These are phyloP conservation scores for Phytophthora hybrid DNA, from an alignment of 352 stramenopile species.

Conservation along the genomic window DNA sequence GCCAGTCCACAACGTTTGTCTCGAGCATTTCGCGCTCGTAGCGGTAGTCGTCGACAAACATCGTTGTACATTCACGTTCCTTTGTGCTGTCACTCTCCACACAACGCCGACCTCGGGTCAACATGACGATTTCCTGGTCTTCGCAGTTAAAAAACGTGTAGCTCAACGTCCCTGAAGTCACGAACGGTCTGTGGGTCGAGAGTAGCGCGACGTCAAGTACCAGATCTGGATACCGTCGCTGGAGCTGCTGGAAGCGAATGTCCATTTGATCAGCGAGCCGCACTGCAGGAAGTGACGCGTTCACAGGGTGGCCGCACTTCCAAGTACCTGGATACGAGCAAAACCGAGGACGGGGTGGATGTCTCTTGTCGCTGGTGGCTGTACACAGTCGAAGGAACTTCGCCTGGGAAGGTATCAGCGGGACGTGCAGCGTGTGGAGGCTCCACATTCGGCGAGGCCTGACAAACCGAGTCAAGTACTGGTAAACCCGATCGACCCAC, in stretches of 20 bases:
- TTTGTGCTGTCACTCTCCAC: neutral
- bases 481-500: slow-evolving; percentile 52
- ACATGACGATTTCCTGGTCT: slow-evolving; percentile 40
- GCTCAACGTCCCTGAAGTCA: slow-evolving; percentile 10
- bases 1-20: slow-evolving; percentile 50
- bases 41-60: slow-evolving; percentile 65
- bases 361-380: neutral
- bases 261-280: slow-evolving; percentile 41
- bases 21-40: slow-evolving; percentile 52
- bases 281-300: slow-evolving; percentile 9
- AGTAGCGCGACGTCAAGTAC: slow-evolving; percentile 35
- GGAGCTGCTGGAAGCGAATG: slow-evolving; percentile 22
- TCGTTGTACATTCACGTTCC: slow-evolving; percentile 22
- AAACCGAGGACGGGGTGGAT: slow-evolving; percentile 23
- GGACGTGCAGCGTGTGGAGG: slow-evolving; percentile 33
- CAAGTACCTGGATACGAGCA: slow-evolving; percentile 34
- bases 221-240: slow-evolving; percentile 14
- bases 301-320: slow-evolving; percentile 24
- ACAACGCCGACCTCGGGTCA: slow-evolving; percentile 41
- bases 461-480: slow-evolving; percentile 28
- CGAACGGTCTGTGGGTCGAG: slow-evolving; percentile 20
- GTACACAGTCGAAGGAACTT: slow-evolving; percentile 7
- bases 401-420: neutral
- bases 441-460: slow-evolving; percentile 15
- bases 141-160: slow-evolving; percentile 24